phyloP scores from a whole-genome alignment of 805 yeast species.

The Tetrapisispora phaffii region DNA sequence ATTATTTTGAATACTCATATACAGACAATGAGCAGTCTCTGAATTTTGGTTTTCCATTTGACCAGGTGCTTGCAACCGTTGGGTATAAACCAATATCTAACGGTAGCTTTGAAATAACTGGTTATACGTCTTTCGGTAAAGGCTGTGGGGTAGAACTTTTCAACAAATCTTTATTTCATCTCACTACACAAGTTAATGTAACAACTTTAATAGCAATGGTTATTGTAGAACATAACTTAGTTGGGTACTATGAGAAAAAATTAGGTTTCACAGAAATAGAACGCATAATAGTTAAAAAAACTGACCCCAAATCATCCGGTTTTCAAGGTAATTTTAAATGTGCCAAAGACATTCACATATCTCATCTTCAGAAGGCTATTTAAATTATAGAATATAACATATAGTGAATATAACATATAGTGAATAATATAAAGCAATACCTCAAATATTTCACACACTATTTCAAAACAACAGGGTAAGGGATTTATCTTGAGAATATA shows the following conservation, averaged over 20 bases:
- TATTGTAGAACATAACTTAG: constrained; percentile 41
- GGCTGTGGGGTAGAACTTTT: constrained; percentile 11
- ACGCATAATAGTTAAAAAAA: constrained; percentile 19
- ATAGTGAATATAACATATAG: too few relatives aligned
- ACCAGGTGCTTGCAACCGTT: constrained; percentile 28
- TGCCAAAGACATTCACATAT: constrained; percentile 33
- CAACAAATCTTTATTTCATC: constrained; percentile 10
- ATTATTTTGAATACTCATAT: background rate
- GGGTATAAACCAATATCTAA: constrained; percentile 27
- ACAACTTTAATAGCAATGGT: constrained; percentile 31
- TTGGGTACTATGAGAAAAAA: constrained; percentile 33
- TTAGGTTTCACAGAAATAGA: constrained; percentile 32
- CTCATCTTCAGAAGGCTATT: constrained; percentile 12
- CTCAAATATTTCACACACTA: too few relatives aligned
- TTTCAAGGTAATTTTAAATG: constrained; percentile 36
- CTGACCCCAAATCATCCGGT: constrained; percentile 13
- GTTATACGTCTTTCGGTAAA: constrained; percentile 38
- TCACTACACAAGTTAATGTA: constrained; percentile 5
- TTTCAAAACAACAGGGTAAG: too few relatives aligned
- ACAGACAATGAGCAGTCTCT: background rate
- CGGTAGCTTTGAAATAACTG: constrained; percentile 37
- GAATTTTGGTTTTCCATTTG: constrained; percentile 2
- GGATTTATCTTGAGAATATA: too few relatives aligned
- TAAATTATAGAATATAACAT: background rate
- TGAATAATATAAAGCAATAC: too few relatives aligned